Evolutionary conservation across 1,284 basidiomycete species (phyloP), one percentile per base, ranked within the genome.

Genomic region (Psilocybe mexicana): DNA sequence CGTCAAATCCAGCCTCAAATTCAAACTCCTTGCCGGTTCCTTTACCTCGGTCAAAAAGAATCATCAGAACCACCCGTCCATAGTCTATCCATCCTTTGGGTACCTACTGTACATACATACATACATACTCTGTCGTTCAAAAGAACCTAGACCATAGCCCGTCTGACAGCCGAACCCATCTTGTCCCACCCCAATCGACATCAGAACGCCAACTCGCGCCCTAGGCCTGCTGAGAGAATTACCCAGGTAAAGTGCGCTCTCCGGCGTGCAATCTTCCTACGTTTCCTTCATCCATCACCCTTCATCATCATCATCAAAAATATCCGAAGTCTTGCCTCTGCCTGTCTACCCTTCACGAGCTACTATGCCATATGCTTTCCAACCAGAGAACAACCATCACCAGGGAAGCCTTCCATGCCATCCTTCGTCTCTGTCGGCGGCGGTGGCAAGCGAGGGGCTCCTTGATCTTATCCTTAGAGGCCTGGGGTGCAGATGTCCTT

Each of bases 361-460:
- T 43, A 48, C 26, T 48, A 33, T 43, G 45, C 51, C 51, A 58
- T 52, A 58, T 53, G 51, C 51, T 46, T 58, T 58, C 44, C 33
- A 40, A 33, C 43, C 51, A 45, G 57, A 58, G 49, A 54, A 58
- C 52, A 54, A 58, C 52, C 57, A 50, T 58, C 57, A 58, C 57
- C 51, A 35, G 28, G 42, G 57, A 59, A 62, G 61, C 24, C 61
- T 63, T 63, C 61, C 49, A 58, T 63, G 50, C 58, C 54, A 58
- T 47, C 53, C 49, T 46, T 57, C 56, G 48, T 58, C 33, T 54
- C 43, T 14, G 56, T 52, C 62, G 62, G 62, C 62, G 62, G 62
- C 62, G 62, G 55, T 61, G 62, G 62, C 62, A 61, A 59, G 53
- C 47, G 44, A 53, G 42, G 38, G 30, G 42, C 25, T 49, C 2